Base-by-base conservation (phyloP, 2,329 filamentous ascomycete species). In the Raffaelea albimanens region DNA sequence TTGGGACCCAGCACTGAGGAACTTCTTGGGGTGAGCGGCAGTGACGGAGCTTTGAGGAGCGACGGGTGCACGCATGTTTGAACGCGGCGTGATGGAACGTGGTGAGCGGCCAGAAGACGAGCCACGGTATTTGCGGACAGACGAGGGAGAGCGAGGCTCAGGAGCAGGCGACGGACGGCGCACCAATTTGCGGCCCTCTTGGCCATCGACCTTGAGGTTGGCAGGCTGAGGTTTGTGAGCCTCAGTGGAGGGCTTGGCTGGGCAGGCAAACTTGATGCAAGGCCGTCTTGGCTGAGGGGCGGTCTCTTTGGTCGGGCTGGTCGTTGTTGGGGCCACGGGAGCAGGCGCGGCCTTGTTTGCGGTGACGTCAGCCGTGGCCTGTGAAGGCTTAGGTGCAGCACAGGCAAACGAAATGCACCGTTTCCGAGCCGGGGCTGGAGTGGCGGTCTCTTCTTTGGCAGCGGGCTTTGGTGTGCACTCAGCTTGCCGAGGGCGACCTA, bases 321-420 rank as follows among this genome's bases (percentile, higher is more conserved):
- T 43, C 18, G 21, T 23, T 13, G 36, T 59, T 8, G 61, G n/a
- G n/a, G n/a, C n/a, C n/a, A n/a, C 59, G 1, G 62, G 54, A 18
- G 47, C 34, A 13, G 57, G 60, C 20, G 47, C 58, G 39, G 59
- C 56, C 56, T 65, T 62, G 4, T 43, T 43, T 5, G 7, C 29
- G 21, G 31, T 40, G 31, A 13, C 19, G 11, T 31, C 3, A 4
- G 40, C 19, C 11, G 33, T 13, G 10, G 63, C 52, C 36, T 60
- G 56, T 41, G 51, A 49, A 29, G 57, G 56, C 13, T 56, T 55
- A 16, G 61, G 8, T 2, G 76, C 76, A 33, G 78, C 82, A 62
- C 91, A 97, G 31, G 88, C 89, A 63, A 97, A 97, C 50, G 85
- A 91, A 56, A 97, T 96, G 64, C 87, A 91, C 51, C 90, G 80